Percentiles rank a stretch among this genome's conserved stretches.
Evolutionary conservation across 805 yeast species (phyloP).

Genomic region (Kluyveromyces nonfermentans): DNA sequence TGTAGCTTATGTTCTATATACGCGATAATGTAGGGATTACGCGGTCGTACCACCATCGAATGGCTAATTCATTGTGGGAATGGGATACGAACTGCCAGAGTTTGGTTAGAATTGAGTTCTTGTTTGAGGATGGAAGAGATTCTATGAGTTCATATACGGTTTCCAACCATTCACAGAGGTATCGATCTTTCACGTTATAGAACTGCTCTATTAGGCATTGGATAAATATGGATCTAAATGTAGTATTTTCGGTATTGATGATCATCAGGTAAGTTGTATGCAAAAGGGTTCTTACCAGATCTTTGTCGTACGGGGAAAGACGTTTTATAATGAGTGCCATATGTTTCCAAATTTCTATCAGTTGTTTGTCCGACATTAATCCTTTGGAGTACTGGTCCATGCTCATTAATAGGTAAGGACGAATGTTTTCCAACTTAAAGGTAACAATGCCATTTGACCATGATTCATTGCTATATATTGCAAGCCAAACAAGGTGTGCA

Average conservation of each 20-base stretch:
- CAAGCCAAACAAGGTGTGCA: slow-evolving; percentile 15
- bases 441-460: slow-evolving; percentile 2
- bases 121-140: slow-evolving; percentile 3
- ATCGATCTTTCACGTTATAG: slow-evolving; percentile 9
- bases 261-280: slow-evolving; percentile 16
- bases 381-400: slow-evolving; percentile 10
- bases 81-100: slow-evolving; percentile 18
- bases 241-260: slow-evolving; percentile 8
- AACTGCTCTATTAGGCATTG: slow-evolving; percentile 19
- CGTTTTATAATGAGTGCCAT: slow-evolving; percentile 10
- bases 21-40: slow-evolving; percentile 5
- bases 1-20: slow-evolving; percentile 1
- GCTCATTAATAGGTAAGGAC: slow-evolving; percentile 11
- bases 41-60: slow-evolving; percentile 25
- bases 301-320: slow-evolving; percentile 8
- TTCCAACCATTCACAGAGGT: slow-evolving; percentile 19
- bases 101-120: slow-evolving; percentile 8
- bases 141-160: slow-evolving; percentile 15
- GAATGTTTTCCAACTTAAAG: slow-evolving; percentile 14
- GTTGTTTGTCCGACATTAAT: slow-evolving; percentile 14
- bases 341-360: slow-evolving; percentile 11
- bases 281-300: slow-evolving; percentile 13
- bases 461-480: slow-evolving; percentile 9
- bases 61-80: slow-evolving; percentile 12
- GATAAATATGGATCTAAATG: slow-evolving; percentile 9